These are phyloP conservation scores for Tylopilus balloui DNA, from an alignment of 768 basidiomycete species.

Conservation along the genomic window DNA sequence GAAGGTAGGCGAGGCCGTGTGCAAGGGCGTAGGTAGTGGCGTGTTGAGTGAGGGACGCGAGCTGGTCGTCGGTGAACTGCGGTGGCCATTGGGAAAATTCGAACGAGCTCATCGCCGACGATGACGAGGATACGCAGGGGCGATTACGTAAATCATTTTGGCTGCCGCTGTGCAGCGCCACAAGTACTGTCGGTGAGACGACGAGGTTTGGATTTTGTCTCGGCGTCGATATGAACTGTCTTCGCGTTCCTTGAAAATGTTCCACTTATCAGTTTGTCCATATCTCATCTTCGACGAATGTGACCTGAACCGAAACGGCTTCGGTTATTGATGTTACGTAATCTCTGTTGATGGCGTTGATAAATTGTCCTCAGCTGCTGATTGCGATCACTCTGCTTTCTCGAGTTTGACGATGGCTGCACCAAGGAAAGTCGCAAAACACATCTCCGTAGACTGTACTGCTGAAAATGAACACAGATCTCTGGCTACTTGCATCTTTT, in stretches of 20 bases:
- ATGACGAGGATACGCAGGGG: not conserved
- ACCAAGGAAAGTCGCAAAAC: conserved; percentile 15
- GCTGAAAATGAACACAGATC: conserved; percentile 35
- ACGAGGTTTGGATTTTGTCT: not conserved
- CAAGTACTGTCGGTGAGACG: too few species aligned
- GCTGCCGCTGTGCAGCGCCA: too few species aligned
- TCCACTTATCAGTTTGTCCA: too few species aligned
- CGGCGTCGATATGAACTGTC: not conserved
- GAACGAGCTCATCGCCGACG: conserved; percentile 32
- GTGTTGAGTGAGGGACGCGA: conserved; percentile 53
- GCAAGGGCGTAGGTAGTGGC: conserved; percentile 83
- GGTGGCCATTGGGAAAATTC: conserved; percentile 74
- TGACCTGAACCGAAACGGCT: too few species aligned
- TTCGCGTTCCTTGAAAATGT: too few species aligned
- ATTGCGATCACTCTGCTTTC: not conserved
- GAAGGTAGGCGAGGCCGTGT: conserved; percentile 81
- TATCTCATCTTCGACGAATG: too few species aligned
- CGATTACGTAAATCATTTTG: too few species aligned
- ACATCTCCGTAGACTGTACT: fast-evolving
- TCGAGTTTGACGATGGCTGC: conserved; percentile 7
- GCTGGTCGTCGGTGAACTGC: conserved; percentile 49
- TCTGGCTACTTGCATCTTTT: conserved; percentile 77
- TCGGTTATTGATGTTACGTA: conserved; percentile 1
- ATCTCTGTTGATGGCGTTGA: too few species aligned
- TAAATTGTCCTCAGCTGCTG: too few species aligned